A percentile compares a stretch with the other conserved stretches of the same genome.
Conservation (phyloP, 78 protist species). For the Monosiga brevicollis region DNA sequence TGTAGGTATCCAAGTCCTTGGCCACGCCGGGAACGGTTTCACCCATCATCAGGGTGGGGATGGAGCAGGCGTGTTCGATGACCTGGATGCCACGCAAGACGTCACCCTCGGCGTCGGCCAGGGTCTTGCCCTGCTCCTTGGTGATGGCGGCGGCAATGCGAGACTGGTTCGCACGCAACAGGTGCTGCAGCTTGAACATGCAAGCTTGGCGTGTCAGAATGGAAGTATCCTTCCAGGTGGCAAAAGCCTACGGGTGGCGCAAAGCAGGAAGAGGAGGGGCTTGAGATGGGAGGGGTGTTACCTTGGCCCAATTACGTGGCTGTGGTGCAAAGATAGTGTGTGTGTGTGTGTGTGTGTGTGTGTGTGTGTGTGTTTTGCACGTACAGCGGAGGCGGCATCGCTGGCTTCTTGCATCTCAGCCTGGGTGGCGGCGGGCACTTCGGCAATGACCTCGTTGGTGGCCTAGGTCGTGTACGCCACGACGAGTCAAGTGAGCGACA, state of each 20-base stretch:
- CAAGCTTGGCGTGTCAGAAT: slow-evolving; percentile 66
- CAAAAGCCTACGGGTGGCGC: slow-evolving; percentile 55
- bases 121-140: slow-evolving; percentile 92
- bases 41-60: slow-evolving; percentile 69
- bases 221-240: slow-evolving; percentile 70
- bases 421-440: slow-evolving; percentile 60
- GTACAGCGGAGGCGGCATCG: slow-evolving; percentile 48
- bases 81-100: slow-evolving; percentile 74
- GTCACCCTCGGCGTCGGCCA: slow-evolving; percentile 86
- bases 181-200: slow-evolving; percentile 64
- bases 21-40: slow-evolving; percentile 79
- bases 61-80: slow-evolving; percentile 83
- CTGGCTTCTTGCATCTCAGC: slow-evolving; percentile 81
- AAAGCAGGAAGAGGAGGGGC: no score
- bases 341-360: no score
- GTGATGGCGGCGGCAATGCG: slow-evolving; percentile 67
- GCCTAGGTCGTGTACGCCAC: slow-evolving; percentile 30
- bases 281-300: no score
- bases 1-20: slow-evolving; percentile 82
- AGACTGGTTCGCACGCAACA: slow-evolving; percentile 61
- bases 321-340: no score
- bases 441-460: slow-evolving; percentile 61
- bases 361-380: no score
- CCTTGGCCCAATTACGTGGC: no score
- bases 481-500: neutral